Base-by-base conservation (phyloP, 306 rosid genomes). In the Cucurbita argyrosperma region DNA sequence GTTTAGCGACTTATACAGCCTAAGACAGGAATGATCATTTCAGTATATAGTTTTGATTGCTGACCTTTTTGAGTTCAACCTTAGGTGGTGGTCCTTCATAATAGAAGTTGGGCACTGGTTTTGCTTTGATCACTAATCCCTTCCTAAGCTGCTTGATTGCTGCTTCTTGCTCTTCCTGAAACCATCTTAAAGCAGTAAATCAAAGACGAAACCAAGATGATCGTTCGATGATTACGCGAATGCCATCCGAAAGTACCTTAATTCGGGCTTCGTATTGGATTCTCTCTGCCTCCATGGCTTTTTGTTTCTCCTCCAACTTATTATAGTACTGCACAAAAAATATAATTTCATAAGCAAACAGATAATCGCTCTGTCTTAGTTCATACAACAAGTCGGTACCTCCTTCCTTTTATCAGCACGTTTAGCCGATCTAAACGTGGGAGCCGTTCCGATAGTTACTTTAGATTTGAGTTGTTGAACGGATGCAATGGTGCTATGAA, bases 131-230 rank as follows among this genome's bases (percentile, higher is more conserved):
- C 78, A 95, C 90, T 89, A 95, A 82, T 76, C 72, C 82, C 88
- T 82, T 95, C 81, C 99, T 87, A 79, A 95, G 69, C 84, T 83
- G 87, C 85, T 87, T 91, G 84, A 95, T 30, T 46, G 97, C 92
- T 74, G 96, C 96, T 52, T 91, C 93, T 61, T 95, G 93, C 90
- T 95, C 99, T 87, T 91, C 99, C 99, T 95, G 76, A 52, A 62
- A 79, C 68, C 10, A 54, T 79, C 71, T 75, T 42, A 72, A 65
- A 70, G 38, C 40, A 66, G 70, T 47, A 82, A 21, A 63, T 72
- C 54, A 21, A 72, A 76, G 9, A 75, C 47, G n/a, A 43, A 53
- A 49, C 62, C 47, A 64, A 9, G 51, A 10, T 11, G 50, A 23
- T 12, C 9, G 12, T 77, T 75, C 63, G 57, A 40, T 37, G 49